A percentile compares a stretch with the other conserved stretches of the same genome.
Evolutionary conservation across 768 basidiomycete species (phyloP).

Genomic region (Suillus subalutaceus): DNA sequence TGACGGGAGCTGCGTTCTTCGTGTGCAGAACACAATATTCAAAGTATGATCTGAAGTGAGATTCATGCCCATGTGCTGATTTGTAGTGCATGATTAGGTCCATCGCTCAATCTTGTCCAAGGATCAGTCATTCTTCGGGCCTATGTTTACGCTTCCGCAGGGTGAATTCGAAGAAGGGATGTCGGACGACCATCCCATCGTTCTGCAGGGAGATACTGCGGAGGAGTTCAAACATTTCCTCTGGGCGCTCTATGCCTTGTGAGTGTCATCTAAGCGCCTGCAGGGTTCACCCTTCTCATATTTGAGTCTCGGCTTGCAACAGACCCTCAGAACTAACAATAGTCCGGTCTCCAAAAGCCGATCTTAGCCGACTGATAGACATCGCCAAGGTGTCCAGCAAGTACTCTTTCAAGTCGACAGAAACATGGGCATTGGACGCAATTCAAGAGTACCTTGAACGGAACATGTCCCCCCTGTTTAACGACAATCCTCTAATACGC

Average conservation of each 20-base stretch:
- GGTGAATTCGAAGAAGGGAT: slow-evolving; percentile 57
- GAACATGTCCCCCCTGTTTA: slow-evolving; percentile 55
- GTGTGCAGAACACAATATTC: slow-evolving; percentile 66
- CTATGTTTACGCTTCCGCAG: slow-evolving; percentile 71
- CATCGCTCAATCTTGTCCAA: slow-evolving; percentile 62
- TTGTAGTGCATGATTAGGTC: slow-evolving; percentile 39
- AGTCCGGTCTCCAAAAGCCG: slow-evolving; percentile 48
- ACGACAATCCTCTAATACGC: slow-evolving; percentile 38
- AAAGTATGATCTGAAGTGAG: slow-evolving; percentile 50
- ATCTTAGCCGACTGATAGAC: slow-evolving; percentile 59
- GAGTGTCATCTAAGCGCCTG: slow-evolving; percentile 28
- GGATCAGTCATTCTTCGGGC: slow-evolving; percentile 64
- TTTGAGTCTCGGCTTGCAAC: slow-evolving; percentile 13
- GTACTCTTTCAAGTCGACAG: slow-evolving; percentile 73
- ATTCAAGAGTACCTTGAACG: slow-evolving; percentile 69
- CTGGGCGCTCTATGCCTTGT: slow-evolving; percentile 79
- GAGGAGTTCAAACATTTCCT: slow-evolving; percentile 74
- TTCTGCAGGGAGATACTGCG: slow-evolving; percentile 62
- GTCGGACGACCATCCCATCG: slow-evolving; percentile 66
- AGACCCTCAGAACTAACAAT: slow-evolving; percentile 66
- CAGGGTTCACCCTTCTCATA: neutral
- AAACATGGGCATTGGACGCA: slow-evolving; percentile 76
- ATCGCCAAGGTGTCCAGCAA: slow-evolving; percentile 71
- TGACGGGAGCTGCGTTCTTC: slow-evolving; percentile 70
- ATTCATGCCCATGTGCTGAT: slow-evolving; percentile 5